phyloP scores from a whole-genome alignment of 2,329 filamentous ascomycete genomes.

The Phaeosphaeria sp. region DNA sequence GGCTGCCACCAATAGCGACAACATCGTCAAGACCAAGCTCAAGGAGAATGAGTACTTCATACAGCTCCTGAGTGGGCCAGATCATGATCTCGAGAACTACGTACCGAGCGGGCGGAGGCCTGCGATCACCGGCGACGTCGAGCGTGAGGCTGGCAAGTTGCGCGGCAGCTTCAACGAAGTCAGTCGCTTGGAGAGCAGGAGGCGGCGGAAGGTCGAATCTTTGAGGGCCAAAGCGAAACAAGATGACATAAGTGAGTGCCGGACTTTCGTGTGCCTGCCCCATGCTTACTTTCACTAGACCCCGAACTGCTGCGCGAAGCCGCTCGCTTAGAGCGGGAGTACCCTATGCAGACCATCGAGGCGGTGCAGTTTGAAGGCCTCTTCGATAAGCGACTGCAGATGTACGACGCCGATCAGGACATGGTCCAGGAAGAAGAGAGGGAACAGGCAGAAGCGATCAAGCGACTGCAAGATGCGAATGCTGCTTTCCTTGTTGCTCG shows the following conservation, averaged over 20 bases:
- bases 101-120: slow-evolving; percentile 85
- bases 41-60: slow-evolving; percentile 77
- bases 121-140: slow-evolving; percentile 80
- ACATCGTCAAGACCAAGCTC: slow-evolving; percentile 79
- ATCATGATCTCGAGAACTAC: slow-evolving; percentile 82
- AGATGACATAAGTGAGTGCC: slow-evolving; percentile 78
- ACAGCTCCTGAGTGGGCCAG: slow-evolving; percentile 76
- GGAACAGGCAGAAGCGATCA: slow-evolving; percentile 77
- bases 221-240: slow-evolving; percentile 79
- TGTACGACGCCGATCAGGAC: slow-evolving; percentile 81
- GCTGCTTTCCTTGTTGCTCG: slow-evolving; percentile 77
- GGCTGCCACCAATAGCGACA: slow-evolving; percentile 70
- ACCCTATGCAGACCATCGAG: slow-evolving; percentile 82
- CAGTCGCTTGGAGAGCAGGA: slow-evolving; percentile 78
- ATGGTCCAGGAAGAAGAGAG: slow-evolving; percentile 73
- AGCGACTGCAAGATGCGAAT: slow-evolving; percentile 77
- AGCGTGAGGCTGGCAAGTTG: slow-evolving; percentile 77
- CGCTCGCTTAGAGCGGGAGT: slow-evolving; percentile 82
- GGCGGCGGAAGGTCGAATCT: slow-evolving; percentile 79
- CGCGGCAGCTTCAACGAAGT: slow-evolving; percentile 86
- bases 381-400: slow-evolving; percentile 80
- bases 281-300: slow-evolving; percentile 54
- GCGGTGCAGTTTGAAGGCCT: slow-evolving; percentile 91
- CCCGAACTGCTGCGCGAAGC: slow-evolving; percentile 83
- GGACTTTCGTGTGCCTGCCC: slow-evolving; percentile 4